Evolutionary conservation across 2,329 filamentous ascomycete genomes (phyloP).

Genomic region (Falciphora oryzae): DNA sequence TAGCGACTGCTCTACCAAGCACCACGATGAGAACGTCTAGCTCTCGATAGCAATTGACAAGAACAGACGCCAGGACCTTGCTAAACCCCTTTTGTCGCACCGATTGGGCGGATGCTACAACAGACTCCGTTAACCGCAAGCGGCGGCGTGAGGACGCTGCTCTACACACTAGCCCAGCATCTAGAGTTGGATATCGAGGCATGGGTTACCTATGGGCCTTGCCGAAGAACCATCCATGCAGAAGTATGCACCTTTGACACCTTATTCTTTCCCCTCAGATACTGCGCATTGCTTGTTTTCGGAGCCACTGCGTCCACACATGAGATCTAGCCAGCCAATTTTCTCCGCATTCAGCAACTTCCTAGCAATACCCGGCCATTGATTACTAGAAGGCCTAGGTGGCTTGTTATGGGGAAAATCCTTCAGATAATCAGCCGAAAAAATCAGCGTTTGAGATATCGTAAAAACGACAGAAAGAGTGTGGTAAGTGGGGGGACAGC

Average conservation of each 20-base stretch:
- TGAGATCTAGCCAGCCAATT: not conserved
- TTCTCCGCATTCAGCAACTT: not conserved
- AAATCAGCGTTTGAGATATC: no score
- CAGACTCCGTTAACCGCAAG: not conserved
- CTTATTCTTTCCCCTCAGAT: not conserved
- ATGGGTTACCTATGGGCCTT: not conserved
- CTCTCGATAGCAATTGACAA: not conserved
- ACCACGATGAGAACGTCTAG: not conserved
- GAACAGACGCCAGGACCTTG: no score
- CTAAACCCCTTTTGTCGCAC: no score
- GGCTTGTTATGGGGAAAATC: not conserved
- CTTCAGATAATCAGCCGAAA: not conserved
- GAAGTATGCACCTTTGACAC: not conserved
- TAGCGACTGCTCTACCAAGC: not conserved
- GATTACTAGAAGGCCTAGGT: no score
- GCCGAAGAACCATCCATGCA: not conserved
- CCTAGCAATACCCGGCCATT: not conserved
- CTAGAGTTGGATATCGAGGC: not conserved
- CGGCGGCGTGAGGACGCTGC: not conserved
- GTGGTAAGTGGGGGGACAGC: not conserved
- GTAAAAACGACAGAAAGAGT: not conserved
- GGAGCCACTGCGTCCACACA: not conserved
- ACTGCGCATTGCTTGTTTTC: not conserved
- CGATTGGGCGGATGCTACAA: not conserved
- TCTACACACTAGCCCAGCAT: not conserved